A percentile compares a stretch with the other conserved stretches of the same genome.
These are phyloP conservation scores for Cicer yamashitae DNA, from an alignment of 306 rosid genomes.

Conservation along the genomic window DNA sequence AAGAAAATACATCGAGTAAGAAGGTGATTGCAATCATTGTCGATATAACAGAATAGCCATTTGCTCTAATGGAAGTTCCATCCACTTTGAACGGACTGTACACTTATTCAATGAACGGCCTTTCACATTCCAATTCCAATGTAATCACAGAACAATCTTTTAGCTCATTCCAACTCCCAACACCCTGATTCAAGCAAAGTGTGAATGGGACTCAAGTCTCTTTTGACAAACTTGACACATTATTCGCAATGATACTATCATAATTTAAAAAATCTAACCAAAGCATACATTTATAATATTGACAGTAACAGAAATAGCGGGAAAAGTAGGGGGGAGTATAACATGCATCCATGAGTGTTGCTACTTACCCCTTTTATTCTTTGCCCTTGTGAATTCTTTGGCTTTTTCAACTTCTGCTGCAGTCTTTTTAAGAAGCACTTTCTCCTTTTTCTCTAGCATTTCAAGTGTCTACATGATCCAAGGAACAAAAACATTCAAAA, in stretches of 20 bases:
- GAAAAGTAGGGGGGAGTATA: neutral
- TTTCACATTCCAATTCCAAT: conserved; percentile 18
- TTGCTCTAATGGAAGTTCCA: neutral
- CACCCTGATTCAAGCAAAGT: neutral
- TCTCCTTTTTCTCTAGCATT: conserved; percentile 99
- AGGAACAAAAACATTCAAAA: conserved; percentile 30
- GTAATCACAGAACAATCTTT: neutral
- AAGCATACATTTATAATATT: neutral
- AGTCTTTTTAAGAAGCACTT: conserved; percentile 81
- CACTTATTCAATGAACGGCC: conserved; percentile 13
- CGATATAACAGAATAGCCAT: neutral
- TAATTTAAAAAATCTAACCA: conserved; percentile 13
- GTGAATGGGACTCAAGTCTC: neutral
- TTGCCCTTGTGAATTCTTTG: conserved; percentile 79
- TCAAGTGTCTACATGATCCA: conserved; percentile 79
- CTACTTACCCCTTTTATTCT: conserved; percentile 87
- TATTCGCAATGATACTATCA: conserved; percentile 4
- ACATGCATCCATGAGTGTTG: conserved; percentile 30
- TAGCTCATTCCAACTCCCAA: conserved; percentile 13
- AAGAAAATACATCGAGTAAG: conserved; percentile 1
- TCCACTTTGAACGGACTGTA: conserved; percentile 11
- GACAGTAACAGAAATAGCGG: neutral
- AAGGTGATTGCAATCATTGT: neutral
- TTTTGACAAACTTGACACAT: neutral
- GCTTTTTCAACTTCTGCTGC: conserved; percentile 87